Conservation (phyloP, 768 basidiomycete species). For the Agrocybe pediades region DNA sequence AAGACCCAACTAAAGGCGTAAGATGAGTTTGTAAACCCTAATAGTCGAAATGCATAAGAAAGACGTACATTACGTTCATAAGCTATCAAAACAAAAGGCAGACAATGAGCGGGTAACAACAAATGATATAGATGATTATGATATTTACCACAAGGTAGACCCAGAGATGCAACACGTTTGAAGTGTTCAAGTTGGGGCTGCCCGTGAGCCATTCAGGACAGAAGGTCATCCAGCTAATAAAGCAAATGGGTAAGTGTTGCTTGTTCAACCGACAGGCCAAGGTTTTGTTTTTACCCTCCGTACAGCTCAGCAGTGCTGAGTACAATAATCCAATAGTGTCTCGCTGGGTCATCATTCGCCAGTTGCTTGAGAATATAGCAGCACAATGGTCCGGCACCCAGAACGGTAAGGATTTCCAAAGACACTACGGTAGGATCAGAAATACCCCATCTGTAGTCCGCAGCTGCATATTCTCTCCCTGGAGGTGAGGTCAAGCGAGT, state of each 20-base stretch:
- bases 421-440: slow-evolving; percentile 81
- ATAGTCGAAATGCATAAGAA: background rate
- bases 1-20: slow-evolving; percentile 67
- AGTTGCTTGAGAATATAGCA: slow-evolving; percentile 72
- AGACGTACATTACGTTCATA: slow-evolving; percentile 76
- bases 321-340: slow-evolving; percentile 81
- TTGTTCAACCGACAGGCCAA: background rate
- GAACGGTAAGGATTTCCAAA: slow-evolving; percentile 81
- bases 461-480: slow-evolving; percentile 84
- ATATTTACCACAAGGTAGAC: slow-evolving; percentile 76
- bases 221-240: slow-evolving; percentile 80
- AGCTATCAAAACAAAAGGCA: slow-evolving; percentile 44
- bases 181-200: slow-evolving; percentile 69
- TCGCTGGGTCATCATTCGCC: slow-evolving; percentile 60
- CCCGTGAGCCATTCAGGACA: slow-evolving; percentile 85
- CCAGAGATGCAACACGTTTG: slow-evolving; percentile 74
- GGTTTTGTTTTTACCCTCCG: slow-evolving; percentile 53
- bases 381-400: slow-evolving; percentile 75
- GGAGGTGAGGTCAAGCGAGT: background rate
- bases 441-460: slow-evolving; percentile 81
- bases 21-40: background rate
- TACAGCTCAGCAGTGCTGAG: slow-evolving; percentile 78
- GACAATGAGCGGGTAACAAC: background rate
- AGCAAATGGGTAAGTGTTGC: background rate
- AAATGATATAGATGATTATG: background rate